Evolutionary conservation across 768 basidiomycete species (phyloP), one percentile per base, ranked within the genome.

Genomic region (Crassisporium funariophilum): DNA sequence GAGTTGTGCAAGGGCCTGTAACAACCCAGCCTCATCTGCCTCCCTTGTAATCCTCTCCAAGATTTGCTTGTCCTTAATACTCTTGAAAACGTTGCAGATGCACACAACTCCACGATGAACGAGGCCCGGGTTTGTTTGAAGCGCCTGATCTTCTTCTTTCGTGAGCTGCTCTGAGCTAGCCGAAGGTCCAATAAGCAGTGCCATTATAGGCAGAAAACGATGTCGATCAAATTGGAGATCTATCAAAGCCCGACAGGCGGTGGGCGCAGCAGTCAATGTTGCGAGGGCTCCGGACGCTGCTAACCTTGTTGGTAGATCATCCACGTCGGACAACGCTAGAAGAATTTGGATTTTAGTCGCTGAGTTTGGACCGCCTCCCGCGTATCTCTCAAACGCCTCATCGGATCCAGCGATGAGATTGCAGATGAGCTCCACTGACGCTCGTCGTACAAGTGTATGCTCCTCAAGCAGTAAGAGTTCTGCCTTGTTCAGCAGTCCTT

Each of bases 271-370:
- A 1, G 87, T 86, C 44, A 99, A 66, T 21, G 84, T 86, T 4
- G 95, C 93, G 31, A 98, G 71, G 2, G 93, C 89, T 13, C 95
- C 95, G 0, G 90, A 84, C 1, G 95, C 91, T n/a, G 95, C 95
- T 12, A 91, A 63, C 24, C 88, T 80, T 2, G 95, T 99, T 5
- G 81, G 80, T 7, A 84, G 41, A 68, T 99, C 97, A 19, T 93
- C 86, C 11, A 91, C 83, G 52, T 94, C 88, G 2, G 89, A 86
- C 35, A 99, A 70, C 4, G 94, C 93, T 31, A 95, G 63, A 16
- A 98, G 66, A 27, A 98, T 71, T 49, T 91, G 88, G 1, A 98
- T 69, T 64, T 86, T 87, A 13, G 86, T 83, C 0, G 75, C 68
- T 33, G 64, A 67, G 8, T 63, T 54, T 5, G 66, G 59, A 15